A percentile compares a stretch with the other conserved stretches of the same genome.
Conservation (phyloP, 176 grass and related monocot genomes). For the Paspalum notatum region DNA sequence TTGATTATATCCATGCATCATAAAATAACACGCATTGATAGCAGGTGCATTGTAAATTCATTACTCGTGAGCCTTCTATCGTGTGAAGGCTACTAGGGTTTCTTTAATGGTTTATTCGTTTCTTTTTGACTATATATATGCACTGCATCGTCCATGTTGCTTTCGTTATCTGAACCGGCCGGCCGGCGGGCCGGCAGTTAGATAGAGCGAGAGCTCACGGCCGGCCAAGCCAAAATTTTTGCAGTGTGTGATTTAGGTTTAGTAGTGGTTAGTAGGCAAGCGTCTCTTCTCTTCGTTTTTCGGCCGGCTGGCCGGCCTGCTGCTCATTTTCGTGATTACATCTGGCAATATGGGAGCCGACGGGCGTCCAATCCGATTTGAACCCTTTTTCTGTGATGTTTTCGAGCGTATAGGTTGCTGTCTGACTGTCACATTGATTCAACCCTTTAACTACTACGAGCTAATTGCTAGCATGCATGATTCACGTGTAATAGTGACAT, state of each 20-base stretch:
- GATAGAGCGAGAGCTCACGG: neutral
- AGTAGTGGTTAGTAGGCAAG: neutral
- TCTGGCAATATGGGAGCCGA: slow-evolving; percentile 9
- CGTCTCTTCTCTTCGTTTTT: neutral
- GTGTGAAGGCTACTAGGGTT: neutral
- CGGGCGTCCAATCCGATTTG: neutral
- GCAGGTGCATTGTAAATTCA: neutral
- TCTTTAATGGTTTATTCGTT: neutral
- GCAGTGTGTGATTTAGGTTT: neutral
- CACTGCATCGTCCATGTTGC: neutral
- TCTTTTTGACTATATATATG: neutral
- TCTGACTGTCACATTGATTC: neutral
- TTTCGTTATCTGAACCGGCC: slow-evolving; percentile 24
- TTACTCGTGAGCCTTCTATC: neutral
- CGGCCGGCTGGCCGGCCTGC: neutral
- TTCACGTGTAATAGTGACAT: slow-evolving; percentile 5
- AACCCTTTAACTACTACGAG: neutral
- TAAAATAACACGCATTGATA: too few species aligned
- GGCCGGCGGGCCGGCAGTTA: neutral
- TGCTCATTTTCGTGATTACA: neutral
- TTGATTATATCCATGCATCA: neutral
- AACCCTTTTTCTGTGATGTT: too few species aligned
- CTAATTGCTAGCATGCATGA: neutral
- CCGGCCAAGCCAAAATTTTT: slow-evolving; percentile 12
- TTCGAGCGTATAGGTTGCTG: neutral